Base-by-base conservation (phyloP, 331 rosid species). In the Malus hybrid region DNA sequence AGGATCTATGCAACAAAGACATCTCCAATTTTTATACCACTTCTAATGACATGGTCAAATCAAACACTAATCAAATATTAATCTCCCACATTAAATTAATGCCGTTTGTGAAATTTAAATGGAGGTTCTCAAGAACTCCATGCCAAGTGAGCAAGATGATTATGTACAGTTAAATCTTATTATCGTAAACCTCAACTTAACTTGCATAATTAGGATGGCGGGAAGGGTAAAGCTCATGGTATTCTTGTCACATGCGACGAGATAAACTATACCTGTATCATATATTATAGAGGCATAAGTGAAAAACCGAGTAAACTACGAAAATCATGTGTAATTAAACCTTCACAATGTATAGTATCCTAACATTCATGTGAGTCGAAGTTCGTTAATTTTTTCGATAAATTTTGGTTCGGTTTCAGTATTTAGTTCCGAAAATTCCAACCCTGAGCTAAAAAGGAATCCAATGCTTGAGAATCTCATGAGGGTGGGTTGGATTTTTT, bases 1-100 rank as follows among this genome's bases (percentile, higher is more conserved):
- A 4, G 83, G 65, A 73, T 79, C 87, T 73, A 81, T 78, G 91
- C 96, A 84, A 90, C 87, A 71, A 65, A 29, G 89, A 82, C 87
- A 55, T 70, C 3, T 80, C 67, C 13, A 66, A 27, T 44, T 48
- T 34, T 11, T 28, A 10, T 24, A 39, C 62, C 54, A 76, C 55
- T 60, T 64, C 18, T 11, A 19, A 33, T 61, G 31, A 18, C 52
- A 36, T 19, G 64, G 24, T 32, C 64, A 39, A 57, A 48, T 48
- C 42, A 20, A 22, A 50, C 56, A 50, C 56, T 50, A 6, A 50
- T 50, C 18, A 50, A 54, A 34, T 44, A 8, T 57, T 57, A 72
- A 39, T 52, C 34, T 16, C n/a, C 19, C 29, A 15, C 19, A 2
- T 50, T 75, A 39, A 39, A 39, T 39, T 39, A 39, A 9, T 39